Evolutionary conservation across 805 yeast genomes (phyloP), one percentile per base, ranked within the genome.

Genomic region (Cephaloascus fragrans): DNA sequence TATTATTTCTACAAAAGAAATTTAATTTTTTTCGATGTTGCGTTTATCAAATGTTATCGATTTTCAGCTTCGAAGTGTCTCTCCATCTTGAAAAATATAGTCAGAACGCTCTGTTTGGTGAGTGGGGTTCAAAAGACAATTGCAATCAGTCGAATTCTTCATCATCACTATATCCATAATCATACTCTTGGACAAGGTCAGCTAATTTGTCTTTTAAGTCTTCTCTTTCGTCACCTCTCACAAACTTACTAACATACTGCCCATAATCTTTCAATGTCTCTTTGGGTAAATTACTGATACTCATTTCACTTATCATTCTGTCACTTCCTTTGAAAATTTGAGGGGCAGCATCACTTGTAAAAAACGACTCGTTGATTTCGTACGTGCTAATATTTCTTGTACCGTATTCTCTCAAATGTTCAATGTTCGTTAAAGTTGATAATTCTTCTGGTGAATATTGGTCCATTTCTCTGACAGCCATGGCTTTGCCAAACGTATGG

Each of bases 161-260:
- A 19, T 51, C 56, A n/a, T 61, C 67, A 26, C 50, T 46, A 36
- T 62, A 75, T 0, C 82, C 83, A 42, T 56, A 54, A 34, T 71
- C 73, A 45, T 76, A 79, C 39, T 66, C 71, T 3, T 59, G 55
- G 1, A 70, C 66, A 33, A 73, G 38, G 3, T 55, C 52, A 2
- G 65, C 69, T 8, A 79, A 45, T 18, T 66, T 65, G 34, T 78
- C 79, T 10, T 70, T 61, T 37, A 76, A 49, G 33, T 75, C 80
- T 33, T 70, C 76, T 42, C 76, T 59, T 29, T 75, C 82, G 43
- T 75, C 82, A 12, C 61, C 53, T 18, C 53, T 43, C 35, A 62
- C 51, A 32, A 39, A 47, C 33, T 47, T 50, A 1, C 48, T 40
- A 4, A 59, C 57, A 5, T 50, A 37, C 10, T 47, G 43, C 4